Evolutionary conservation across 2,329 filamentous ascomycete genomes (phyloP), one percentile per base, ranked within the genome.

Genomic region (Fusarium nurragi): DNA sequence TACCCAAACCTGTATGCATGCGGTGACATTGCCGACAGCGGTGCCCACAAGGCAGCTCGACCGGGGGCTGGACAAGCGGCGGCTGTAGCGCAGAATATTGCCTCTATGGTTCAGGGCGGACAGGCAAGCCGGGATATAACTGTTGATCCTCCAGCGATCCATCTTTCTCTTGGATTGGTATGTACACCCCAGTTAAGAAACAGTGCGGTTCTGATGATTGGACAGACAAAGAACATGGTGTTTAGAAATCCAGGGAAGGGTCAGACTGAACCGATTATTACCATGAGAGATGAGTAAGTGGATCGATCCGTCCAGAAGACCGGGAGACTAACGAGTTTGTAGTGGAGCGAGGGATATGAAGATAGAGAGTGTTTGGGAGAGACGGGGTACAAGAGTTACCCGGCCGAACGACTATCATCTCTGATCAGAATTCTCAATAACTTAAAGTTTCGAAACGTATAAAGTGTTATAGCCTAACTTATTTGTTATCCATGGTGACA

Each of bases 21-120:
- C 4, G 70, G 70, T 6, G 70, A 72, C 12, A 70, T 72, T 16
- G 70, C 70, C 9, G 70, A 72, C 3, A 71, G 56, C n/a, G 67
- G 69, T 1, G 70, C 70, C 2, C 70, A 72, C 45, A 72, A 72
- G 10, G 70, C 70, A 2, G 70, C 70, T 0, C 39, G 70, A 0
- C 70, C 70, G 0, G 70, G 70, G 9, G 23, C 55, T 0, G 70
- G 54, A 3, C 70, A 72, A 19, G 70, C 70, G 0, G 40, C 39
- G 3, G 66, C 71, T 0, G 70, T 71, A 4, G 64, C 70, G 0
- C 60, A 72, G 19, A 72, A 72, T 6, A 70, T 72, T 16, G 40
- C 51, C 3, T 64, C 70, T 5, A 58, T 70, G 66, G 64, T 72
- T 5, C 44, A 55, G 0, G 70, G 68, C 1, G 38, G 48, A 8